Base-by-base conservation (phyloP, 1,284 basidiomycete species). In the Cryptococcus hybrid region DNA sequence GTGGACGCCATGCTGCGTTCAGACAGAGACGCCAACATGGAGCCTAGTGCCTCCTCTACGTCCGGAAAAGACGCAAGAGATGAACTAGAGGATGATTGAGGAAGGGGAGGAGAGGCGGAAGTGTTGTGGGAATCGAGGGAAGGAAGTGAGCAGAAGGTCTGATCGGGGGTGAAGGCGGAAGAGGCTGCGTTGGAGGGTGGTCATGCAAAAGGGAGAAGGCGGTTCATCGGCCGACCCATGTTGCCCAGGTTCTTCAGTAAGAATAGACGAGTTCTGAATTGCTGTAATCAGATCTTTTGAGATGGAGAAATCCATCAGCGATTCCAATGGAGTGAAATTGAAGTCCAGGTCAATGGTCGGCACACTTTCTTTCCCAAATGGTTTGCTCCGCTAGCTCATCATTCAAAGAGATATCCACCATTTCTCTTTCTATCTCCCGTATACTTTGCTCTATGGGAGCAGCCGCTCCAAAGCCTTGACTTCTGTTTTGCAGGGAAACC, bases 21-120 rank as follows among this genome's bases (percentile, higher is more conserved):
- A 0, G 67, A 67, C 5, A 74, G 57, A 13, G 63, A 67, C 15
- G 65, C 67, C 7, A 73, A 57, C 71, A 74, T 73, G 35, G 62
- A 64, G 39, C 68, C 66, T 2, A 76, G 51, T 3, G 65, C 66
- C 47, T 73, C 69, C 45, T 74, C 73, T 1, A 70, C 66, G 56
- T 76, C 75, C 11, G 71, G 69, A 53, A 69, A 71, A 4, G 70
- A 71, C 7, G 55, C 57, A 34, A 73, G 47, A 8, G 68, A 69
- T 12, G 61, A 58, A 47, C 51, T 53, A 12, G 65, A 64, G 9
- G 56, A 54, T 3, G 61, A 66, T 7, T 57, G 55, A 1, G 47
- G 52, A 37, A 70, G 58, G 11, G 65, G 54, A 18, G 18, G 18
- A 9, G 46, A 30, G n/a, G 69, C 67, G 4, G 62, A 63, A 47